phyloP scores from a whole-genome alignment of 306 rosid species.

The Cercis canadensis region DNA sequence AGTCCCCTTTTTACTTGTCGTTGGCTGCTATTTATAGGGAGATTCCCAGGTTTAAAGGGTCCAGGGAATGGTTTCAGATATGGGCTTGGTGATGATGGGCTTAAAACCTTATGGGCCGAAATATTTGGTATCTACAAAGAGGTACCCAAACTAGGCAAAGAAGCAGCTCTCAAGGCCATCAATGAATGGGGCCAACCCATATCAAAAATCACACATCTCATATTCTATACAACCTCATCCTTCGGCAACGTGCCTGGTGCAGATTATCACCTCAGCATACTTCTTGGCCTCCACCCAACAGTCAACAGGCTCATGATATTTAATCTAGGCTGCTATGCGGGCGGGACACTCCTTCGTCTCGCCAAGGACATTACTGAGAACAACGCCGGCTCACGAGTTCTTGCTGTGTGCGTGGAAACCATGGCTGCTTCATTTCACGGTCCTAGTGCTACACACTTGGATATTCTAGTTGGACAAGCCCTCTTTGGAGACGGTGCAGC shows the following conservation, averaged over 20 bases:
- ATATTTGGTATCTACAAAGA: constrained; percentile 33
- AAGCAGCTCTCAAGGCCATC: constrained; percentile 49
- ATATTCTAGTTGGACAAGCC: constrained; percentile 49
- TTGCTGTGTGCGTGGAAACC: constrained; percentile 47
- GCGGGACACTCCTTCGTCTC: constrained; percentile 45
- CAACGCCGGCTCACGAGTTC: constrained; percentile 42
- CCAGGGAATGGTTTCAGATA: no score
- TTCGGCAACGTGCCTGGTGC: constrained; percentile 53
- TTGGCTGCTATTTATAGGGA: no score
- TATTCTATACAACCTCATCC: constrained; percentile 47
- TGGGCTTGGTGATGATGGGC: no score
- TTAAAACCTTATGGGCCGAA: no score
- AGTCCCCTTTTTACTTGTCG: no score
- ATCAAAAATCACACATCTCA: constrained; percentile 48
- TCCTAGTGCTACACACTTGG: constrained; percentile 36
- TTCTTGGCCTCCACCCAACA: constrained; percentile 44
- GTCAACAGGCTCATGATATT: constrained; percentile 46
- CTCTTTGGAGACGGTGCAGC: constrained; percentile 51
- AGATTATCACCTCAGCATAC: constrained; percentile 41
- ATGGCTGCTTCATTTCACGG: constrained; percentile 15
- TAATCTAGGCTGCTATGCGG: constrained; percentile 43
- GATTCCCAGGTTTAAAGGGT: no score
- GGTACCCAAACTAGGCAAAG: constrained; percentile 49
- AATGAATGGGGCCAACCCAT: constrained; percentile 51
- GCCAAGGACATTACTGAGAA: constrained; percentile 50